Evolutionary conservation across 768 basidiomycete species (phyloP).

Genomic region (Mycena galopus): DNA sequence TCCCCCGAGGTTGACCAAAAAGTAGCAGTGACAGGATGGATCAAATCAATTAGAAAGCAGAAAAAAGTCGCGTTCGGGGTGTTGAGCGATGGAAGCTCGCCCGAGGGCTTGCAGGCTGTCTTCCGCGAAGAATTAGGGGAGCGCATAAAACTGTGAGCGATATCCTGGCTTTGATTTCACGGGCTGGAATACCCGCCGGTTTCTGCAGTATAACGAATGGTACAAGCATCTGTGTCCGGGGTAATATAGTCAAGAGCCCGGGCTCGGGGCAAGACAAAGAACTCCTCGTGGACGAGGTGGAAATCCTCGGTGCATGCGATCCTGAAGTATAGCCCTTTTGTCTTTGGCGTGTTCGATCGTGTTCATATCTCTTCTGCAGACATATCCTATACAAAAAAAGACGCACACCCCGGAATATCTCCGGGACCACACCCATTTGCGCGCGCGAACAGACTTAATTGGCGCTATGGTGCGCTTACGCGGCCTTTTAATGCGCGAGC

Average conservation of each 20-base stretch:
- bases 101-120: constrained; percentile 83
- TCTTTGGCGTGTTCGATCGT: not conserved
- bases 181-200: not conserved
- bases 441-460: constrained; percentile 79
- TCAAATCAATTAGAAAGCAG: constrained; percentile 87
- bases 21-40: constrained; percentile 81
- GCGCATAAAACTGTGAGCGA: constrained; percentile 46
- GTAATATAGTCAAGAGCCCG: constrained; percentile 58
- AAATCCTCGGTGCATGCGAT: constrained; percentile 62
- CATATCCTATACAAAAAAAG: constrained; percentile 95
- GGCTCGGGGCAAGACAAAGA: constrained; percentile 64
- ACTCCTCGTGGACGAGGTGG: constrained; percentile 58
- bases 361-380: constrained; percentile 52
- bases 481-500: constrained; percentile 64
- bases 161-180: not conserved
- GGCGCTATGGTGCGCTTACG: constrained; percentile 85
- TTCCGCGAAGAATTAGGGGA: constrained; percentile 60
- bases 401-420: constrained; percentile 82
- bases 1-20: constrained; percentile 12
- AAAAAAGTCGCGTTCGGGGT: constrained; percentile 91
- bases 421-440: constrained; percentile 89
- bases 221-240: constrained; percentile 55
- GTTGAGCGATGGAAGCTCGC: constrained; percentile 83
- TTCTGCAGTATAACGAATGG: constrained; percentile 56
- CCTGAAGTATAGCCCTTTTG: constrained; percentile 53